phyloP scores from a whole-genome alignment of 1,284 basidiomycete species.

The Grifola frondosa region DNA sequence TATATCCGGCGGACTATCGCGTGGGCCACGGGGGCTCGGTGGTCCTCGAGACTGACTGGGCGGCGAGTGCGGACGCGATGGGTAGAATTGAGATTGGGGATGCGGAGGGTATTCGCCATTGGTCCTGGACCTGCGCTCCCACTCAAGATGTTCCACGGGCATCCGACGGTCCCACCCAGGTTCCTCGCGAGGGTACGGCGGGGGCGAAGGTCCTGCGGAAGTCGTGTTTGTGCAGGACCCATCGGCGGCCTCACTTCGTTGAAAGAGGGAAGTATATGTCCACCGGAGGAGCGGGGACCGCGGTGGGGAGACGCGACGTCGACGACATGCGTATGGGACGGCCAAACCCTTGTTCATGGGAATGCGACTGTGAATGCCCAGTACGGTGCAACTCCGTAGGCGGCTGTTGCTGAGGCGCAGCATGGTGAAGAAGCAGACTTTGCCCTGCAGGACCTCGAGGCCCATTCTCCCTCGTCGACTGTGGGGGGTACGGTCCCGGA shows the following conservation, averaged over 20 bases:
- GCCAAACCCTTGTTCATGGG: conserved; percentile 54
- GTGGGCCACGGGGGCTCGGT: conserved; percentile 31
- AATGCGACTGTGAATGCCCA: conserved; percentile 36
- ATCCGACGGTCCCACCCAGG: conserved; percentile 51
- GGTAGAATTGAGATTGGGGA: conserved; percentile 20
- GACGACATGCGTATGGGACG: conserved; percentile 48
- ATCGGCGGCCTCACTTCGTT: conserved; percentile 44
- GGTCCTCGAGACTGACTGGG: conserved; percentile 25
- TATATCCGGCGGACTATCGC: conserved; percentile 43
- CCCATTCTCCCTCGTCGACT: conserved; percentile 40
- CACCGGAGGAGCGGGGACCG: conserved; percentile 47
- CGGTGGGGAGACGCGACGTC: conserved; percentile 50
- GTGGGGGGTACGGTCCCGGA: conserved; percentile 36
- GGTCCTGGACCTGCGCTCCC: conserved; percentile 37
- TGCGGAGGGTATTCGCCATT: conserved; percentile 42
- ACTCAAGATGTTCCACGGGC: conserved; percentile 26
- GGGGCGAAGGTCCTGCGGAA: conserved; percentile 42
- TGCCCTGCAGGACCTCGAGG: conserved; percentile 52
- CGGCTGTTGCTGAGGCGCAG: conserved; percentile 54
- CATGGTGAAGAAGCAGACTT: conserved; percentile 62
- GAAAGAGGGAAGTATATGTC: conserved; percentile 25
- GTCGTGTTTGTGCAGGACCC: conserved; percentile 47
- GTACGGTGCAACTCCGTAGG: conserved; percentile 49
- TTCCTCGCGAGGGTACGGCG: conserved; percentile 55
- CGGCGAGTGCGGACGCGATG: conserved; percentile 24